Conservation (phyloP, 148 eudicot species). For the Diospyros kaki region DNA sequence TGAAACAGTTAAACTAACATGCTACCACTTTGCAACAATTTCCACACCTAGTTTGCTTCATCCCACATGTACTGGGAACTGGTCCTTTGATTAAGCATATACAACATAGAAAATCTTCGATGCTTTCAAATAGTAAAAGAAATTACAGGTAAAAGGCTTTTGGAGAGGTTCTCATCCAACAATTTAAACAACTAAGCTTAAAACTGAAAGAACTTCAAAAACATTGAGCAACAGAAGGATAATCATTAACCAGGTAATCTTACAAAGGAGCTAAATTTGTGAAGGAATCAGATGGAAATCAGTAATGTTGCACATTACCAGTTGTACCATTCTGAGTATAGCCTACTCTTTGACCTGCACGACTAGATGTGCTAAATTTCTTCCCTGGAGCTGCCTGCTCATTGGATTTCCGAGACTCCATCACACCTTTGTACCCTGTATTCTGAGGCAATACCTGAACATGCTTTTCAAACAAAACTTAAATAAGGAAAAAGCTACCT, state of each 20-base stretch:
- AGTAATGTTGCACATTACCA: slow-evolving; percentile 28
- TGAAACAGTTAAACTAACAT: neutral
- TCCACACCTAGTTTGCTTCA: neutral
- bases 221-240: neutral
- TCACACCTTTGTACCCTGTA: slow-evolving; percentile 34
- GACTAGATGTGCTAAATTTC: slow-evolving; percentile 35
- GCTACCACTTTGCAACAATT: neutral
- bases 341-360: slow-evolving; percentile 48
- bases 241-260: neutral
- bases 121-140: neutral
- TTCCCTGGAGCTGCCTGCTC: slow-evolving; percentile 38
- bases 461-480: slow-evolving; percentile 7
- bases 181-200: neutral
- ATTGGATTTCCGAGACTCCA: slow-evolving; percentile 39
- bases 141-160: neutral
- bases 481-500: neutral
- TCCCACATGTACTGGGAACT: neutral
- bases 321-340: slow-evolving; percentile 34
- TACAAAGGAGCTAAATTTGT: neutral
- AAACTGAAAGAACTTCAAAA: neutral
- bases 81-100: neutral
- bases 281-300: neutral
- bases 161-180: neutral
- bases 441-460: slow-evolving; percentile 35
- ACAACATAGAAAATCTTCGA: neutral